A percentile compares a stretch with the other conserved stretches of the same genome.
Evolutionary conservation across 2,329 filamentous ascomycete genomes (phyloP).

Genomic region (Fusarium sublunatum): DNA sequence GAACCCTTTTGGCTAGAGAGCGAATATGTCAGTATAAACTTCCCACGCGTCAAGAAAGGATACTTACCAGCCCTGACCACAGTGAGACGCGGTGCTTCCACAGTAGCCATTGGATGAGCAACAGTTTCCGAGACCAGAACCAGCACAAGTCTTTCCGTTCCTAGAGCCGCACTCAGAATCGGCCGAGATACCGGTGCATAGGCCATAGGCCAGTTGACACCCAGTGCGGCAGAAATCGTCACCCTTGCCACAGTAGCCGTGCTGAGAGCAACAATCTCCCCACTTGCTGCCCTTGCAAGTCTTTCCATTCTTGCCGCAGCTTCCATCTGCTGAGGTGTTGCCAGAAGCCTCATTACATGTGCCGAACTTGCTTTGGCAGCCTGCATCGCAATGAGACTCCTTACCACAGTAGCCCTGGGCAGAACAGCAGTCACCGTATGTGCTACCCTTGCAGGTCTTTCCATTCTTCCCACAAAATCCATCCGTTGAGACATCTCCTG

Average conservation of each 20-base stretch:
- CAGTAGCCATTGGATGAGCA: not conserved
- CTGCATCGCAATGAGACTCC: not conserved
- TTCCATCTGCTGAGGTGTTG: not conserved
- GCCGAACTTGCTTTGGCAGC: not conserved
- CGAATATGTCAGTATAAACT: not conserved
- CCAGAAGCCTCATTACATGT: not conserved
- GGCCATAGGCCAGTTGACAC: slow-evolving; percentile 3
- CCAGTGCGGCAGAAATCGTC: not conserved
- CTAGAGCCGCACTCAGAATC: not conserved
- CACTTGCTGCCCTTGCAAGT: not conserved
- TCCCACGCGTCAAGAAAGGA: not conserved
- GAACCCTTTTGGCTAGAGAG: not conserved
- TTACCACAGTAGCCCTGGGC: not conserved
- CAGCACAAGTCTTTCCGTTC: not conserved
- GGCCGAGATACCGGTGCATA: not conserved
- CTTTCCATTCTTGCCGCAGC: slow-evolving; percentile 11
- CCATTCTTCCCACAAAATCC: not conserved
- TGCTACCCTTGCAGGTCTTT: not conserved
- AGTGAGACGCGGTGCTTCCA: not conserved
- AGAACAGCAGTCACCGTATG: not conserved
- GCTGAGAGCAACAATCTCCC: slow-evolving; percentile 1
- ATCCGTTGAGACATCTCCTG: not conserved
- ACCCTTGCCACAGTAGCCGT: slow-evolving; percentile 1
- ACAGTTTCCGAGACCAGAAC: not conserved
- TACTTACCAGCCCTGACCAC: not conserved